Base-by-base conservation (phyloP, 176 grass and related monocot species). In the Phoenix dactylifera region DNA sequence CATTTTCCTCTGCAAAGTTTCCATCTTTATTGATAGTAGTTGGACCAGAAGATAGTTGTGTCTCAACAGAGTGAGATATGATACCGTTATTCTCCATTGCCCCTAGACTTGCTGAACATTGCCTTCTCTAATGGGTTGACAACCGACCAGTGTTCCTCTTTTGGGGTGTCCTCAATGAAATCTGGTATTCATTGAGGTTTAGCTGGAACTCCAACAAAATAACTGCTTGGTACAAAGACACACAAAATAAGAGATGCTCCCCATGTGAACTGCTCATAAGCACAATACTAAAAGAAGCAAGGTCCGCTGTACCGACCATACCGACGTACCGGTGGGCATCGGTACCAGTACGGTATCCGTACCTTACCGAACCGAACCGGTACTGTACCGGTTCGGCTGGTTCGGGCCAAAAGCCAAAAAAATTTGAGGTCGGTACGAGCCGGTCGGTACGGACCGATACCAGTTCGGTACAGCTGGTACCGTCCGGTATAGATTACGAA, bases 21-120 rank as follows among this genome's bases (percentile, higher is more conserved):
- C 66, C 62, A 61, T 79, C 76, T 26, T 85, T 79, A 30, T 64
- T 54, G 16, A 66, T 52, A 6, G 69, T 69, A 18, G 74, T 66
- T 15, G 76, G 78, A 69, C 74, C 35, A 20, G 72, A 74, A 1
- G 81, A 82, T 52, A 93, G 58, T 48, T 84, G 84, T 58, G 81
- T 67, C 60, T 86, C 79, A 61, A 95, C 69, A 56, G 85, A 76
- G 59, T 79, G 60, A 63, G 85, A 59, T 55, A 80, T 77, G 59
- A 69, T 86, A 72, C 59, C 69, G 74, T 72, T 80, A 59, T 86
- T 82, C 57, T 89, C 85, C 82, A 86, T 80, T 66, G 58, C 65
- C 74, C 73, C 77, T 65, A 16, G 50, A 56, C 62, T 76, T 4
- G 52, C 66, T 62, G 58, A 70, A 52, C 74, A 82, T 82, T 51